Base-by-base conservation (phyloP, 1,139 yeast genomes). In the Saccharomyces pastorianus region DNA sequence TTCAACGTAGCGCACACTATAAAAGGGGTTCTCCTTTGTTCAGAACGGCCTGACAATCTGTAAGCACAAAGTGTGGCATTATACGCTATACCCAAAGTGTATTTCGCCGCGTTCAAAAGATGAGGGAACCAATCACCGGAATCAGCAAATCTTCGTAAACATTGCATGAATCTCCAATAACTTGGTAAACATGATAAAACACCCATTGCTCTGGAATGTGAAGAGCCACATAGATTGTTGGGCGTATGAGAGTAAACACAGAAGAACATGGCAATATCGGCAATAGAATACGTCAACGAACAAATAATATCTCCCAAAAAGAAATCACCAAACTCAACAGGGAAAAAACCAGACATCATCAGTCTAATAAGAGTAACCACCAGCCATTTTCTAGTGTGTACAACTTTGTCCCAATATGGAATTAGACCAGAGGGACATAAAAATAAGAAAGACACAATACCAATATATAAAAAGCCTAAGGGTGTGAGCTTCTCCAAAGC, bases 81-180 rank as follows among this genome's bases (percentile, higher is more conserved):
- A 70, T 88, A 89, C 27, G 80, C 61, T 2, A 88, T 78, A 1
- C 90, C 79, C 38, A 85, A 71, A 0, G 79, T 66, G 68, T 91
- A 93, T 69, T 93, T 93, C 48, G 76, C 64, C 77, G 89, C 88
- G 65, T 93, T 93, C n/a, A 96, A 93, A 57, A 93, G 73, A 76
- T 93, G 99, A 0, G 99, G 99, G 67, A 93, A 95, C 87, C 91
- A 85, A 65, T 91, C 96, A 1, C 95, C 93, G 0, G 97, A 86
- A 66, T 93, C 99, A 51, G 84, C 81, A 68, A 79, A 93, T 79
- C 99, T 95, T 62, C 99, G 76, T 31, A 85, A 69, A 71, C 99
- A 93, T 69, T 93, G 99, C 53, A 91, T 68, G 53, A 87, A 81
- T 72, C 99, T 86, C 89, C 96, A 89, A 48, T 89, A 80, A 58